Conservation (phyloP, 108 stramenopile genomes). For the Hondaea fermentalgiana region DNA sequence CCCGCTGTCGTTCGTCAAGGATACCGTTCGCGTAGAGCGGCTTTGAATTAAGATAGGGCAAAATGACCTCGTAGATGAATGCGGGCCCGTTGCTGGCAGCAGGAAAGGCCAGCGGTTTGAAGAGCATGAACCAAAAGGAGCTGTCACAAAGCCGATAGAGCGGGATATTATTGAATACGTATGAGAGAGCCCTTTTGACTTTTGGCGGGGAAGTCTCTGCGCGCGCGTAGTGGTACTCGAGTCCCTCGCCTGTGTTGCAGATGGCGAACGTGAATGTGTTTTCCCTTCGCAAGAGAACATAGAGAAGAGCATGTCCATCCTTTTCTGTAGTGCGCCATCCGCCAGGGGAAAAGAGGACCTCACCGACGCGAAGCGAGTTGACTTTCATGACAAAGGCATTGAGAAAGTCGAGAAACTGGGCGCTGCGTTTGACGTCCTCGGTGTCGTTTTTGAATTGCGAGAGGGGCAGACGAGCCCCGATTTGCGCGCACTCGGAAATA, state of each 20-base stretch:
- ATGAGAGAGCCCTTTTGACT: conserved; percentile 12
- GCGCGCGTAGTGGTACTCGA: background rate
- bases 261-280: background rate
- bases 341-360: conserved; percentile 8
- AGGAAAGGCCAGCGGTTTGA: conserved; percentile 32
- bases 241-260: conserved; percentile 10
- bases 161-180: conserved; percentile 31
- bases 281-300: background rate
- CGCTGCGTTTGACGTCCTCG: background rate
- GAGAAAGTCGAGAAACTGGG: conserved; percentile 2
- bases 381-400: conserved; percentile 14
- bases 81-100: background rate
- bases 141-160: conserved; percentile 30
- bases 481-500: background rate
- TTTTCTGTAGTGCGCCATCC: background rate
- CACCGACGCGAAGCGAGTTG: background rate
- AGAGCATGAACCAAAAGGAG: conserved; percentile 42
- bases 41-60: conserved; percentile 40
- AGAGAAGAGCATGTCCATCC: background rate
- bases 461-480: background rate
- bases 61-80: conserved; percentile 34
- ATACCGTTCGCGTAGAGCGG: conserved; percentile 33
- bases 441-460: background rate
- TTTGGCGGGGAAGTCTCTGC: background rate
- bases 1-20: background rate